Evolutionary conservation across 2,329 filamentous ascomycete species (phyloP), one percentile per base, ranked within the genome.

Genomic region (Talaromyces sp.): DNA sequence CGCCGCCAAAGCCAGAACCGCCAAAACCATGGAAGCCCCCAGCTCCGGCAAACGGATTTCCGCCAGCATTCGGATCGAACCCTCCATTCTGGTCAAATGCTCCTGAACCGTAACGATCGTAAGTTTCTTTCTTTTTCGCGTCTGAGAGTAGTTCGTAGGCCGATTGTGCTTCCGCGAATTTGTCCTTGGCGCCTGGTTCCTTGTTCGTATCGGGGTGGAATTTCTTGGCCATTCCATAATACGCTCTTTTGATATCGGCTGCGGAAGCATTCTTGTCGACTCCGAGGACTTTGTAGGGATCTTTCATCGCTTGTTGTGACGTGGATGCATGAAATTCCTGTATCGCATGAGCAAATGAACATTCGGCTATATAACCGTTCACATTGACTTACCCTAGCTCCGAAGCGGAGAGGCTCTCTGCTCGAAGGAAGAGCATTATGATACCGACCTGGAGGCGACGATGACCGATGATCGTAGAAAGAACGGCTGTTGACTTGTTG

Each of bases 181-280:
- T 94, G 72, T 98, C 95, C 77, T 98, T 98, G 41, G 95, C 93
- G n/a, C 83, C 85, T 2, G 91, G 78, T 71, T 98, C 95, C 78
- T 98, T 98, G 84, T 98, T 99, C 41, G 95, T 98, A 77, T 99
- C 95, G 9, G 95, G 95, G 73, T 99, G 95, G 76, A 88, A 99
- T 75, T 98, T 99, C 80, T 99, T 99, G 22, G 95, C 95, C 66
- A 98, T 84, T 60, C 93, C 92, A 76, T 99, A 99, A 82, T 99
- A 99, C 3, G 95, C 93, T 78, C 97, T 98, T 78, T 99, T 99
- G 77, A 99, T 98, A 41, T 98, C 94, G 66, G 87, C 83, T 3
- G 92, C 82, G 1, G 91, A 89, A n/a, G 95, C 92, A 68, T 80
- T 85, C 77, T 94, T 96, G 73, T 83, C 83, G 35, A 99, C 92